These are phyloP conservation scores for Lanzia echinophila DNA, from an alignment of 2,329 filamentous ascomycete species.

Conservation along the genomic window DNA sequence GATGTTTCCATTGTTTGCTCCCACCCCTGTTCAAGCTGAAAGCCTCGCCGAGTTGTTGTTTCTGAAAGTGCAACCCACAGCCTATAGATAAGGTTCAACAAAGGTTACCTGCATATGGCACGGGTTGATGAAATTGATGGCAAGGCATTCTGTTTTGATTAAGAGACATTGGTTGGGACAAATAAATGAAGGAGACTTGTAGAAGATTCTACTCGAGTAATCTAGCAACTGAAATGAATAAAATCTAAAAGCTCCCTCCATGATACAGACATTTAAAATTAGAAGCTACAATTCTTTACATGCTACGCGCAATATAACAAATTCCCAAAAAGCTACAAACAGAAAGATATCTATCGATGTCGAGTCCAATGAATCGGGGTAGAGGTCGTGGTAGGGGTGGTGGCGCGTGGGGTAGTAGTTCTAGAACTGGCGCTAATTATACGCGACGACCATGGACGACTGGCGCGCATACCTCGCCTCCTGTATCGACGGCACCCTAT, in stretches of 20 bases:
- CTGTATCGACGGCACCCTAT: slow-evolving; percentile 8
- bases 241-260: no score
- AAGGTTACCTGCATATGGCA: no score
- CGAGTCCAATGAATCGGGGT: background rate
- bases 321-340: background rate
- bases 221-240: no score
- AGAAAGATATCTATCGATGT: background rate
- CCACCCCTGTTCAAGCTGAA: background rate
- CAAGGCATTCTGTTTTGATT: no score
- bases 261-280: no score
- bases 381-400: background rate
- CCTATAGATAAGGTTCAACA: background rate
- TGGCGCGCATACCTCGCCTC: background rate
- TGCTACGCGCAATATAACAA: background rate
- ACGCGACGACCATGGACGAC: background rate
- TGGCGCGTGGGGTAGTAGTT: background rate
- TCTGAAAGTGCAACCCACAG: background rate
- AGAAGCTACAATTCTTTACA: background rate
- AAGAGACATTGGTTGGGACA: no score
- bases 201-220: no score
- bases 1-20: background rate
- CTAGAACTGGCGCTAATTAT: background rate
- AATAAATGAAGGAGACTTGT: no score
- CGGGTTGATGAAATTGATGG: no score
- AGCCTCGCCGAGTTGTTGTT: background rate